Evolutionary conservation across 2,329 filamentous ascomycete species (phyloP).

Genomic region (Claviceps monticola): DNA sequence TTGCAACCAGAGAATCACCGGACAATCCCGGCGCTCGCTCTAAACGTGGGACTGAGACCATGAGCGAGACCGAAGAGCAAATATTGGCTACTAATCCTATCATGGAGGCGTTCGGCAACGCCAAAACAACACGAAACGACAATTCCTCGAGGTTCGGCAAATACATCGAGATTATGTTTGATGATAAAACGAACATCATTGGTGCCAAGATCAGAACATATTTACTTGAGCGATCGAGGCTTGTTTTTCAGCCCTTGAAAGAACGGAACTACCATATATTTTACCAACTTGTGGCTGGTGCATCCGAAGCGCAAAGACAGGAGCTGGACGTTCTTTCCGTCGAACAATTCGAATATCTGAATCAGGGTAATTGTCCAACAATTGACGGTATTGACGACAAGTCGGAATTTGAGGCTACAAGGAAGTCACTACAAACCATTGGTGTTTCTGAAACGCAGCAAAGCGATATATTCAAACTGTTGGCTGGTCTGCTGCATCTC

Average conservation of each 20-base stretch:
- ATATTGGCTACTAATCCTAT: constrained; percentile 97
- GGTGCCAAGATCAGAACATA: constrained; percentile 96
- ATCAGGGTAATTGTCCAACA: constrained; percentile 79
- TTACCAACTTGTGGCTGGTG: constrained; percentile 89
- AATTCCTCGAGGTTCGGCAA: constrained; percentile 98
- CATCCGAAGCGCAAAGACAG: constrained; percentile 69
- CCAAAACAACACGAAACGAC: constrained; percentile 98
- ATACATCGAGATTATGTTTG: constrained; percentile 99
- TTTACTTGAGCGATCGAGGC: constrained; percentile 80
- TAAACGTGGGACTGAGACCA: constrained; percentile 62
- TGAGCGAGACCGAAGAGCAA: constrained; percentile 97
- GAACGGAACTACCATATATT: constrained; percentile 99
- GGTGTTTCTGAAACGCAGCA: constrained; percentile 67
- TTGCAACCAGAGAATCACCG: constrained; percentile 89
- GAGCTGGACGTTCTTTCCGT: constrained; percentile 67
- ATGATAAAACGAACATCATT: constrained; percentile 88
- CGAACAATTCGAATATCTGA: constrained; percentile 90
- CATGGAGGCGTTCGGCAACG: constrained; percentile 99
- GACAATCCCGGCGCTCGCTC: constrained; percentile 67
- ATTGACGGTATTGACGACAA: constrained; percentile 96
- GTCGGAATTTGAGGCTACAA: constrained; percentile 81
- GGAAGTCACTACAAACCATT: constrained; percentile 74
- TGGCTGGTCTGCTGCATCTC: constrained; percentile 83
- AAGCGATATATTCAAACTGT: constrained; percentile 71
- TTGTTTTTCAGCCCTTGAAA: constrained; percentile 94